Percentiles rank a stretch among this genome's conserved stretches.
Conservation (phyloP, 2,329 filamentous ascomycete species). For the Aureobasidium vineae region DNA sequence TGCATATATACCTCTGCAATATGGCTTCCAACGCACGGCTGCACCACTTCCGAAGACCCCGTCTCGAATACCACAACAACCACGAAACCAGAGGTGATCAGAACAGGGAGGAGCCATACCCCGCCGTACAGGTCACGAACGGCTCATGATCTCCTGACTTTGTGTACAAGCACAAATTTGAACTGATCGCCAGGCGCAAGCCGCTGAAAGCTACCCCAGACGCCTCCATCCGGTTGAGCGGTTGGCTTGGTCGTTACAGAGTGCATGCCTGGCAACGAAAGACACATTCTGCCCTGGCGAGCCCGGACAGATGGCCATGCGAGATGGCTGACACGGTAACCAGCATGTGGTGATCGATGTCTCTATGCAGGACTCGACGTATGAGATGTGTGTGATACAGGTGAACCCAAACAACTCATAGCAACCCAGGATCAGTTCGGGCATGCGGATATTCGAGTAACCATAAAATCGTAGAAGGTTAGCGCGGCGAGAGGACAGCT, state of each 20-base stretch:
- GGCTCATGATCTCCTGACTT: slow-evolving; percentile 25
- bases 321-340: slow-evolving; percentile 7
- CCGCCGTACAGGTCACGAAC: slow-evolving; percentile 10
- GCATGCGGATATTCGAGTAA: slow-evolving; percentile 13
- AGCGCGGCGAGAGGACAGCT: background rate
- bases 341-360: background rate
- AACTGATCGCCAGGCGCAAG: slow-evolving; percentile 2
- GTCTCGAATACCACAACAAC: slow-evolving; percentile 1
- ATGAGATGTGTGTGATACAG: background rate
- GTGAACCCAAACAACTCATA: background rate
- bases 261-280: background rate
- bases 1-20: slow-evolving; percentile 24
- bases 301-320: slow-evolving; percentile 15
- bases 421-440: background rate
- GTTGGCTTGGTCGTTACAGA: slow-evolving; percentile 12
- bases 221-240: slow-evolving; percentile 23
- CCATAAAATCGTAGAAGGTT: background rate
- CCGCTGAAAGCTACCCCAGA: slow-evolving; percentile 23
- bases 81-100: background rate
- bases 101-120: slow-evolving; percentile 3
- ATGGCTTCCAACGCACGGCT: background rate
- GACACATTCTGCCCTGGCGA: background rate
- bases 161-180: background rate
- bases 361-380: background rate
- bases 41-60: slow-evolving; percentile 11